Evolutionary conservation across 345 rosid genomes (phyloP).

Genomic region (Sonneratia caseolaris): DNA sequence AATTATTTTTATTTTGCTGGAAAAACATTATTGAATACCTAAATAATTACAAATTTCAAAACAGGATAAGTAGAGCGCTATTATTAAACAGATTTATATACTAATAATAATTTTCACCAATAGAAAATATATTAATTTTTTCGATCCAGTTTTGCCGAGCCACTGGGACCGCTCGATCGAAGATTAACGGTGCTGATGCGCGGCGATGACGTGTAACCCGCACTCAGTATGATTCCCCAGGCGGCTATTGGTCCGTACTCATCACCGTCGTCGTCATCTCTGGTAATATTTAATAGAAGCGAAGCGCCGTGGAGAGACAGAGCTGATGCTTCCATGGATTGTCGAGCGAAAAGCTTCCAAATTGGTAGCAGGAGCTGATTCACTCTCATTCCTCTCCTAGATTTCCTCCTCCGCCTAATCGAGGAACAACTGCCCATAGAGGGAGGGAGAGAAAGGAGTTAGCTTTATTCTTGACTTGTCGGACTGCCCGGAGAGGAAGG

Average conservation of each 20-base stretch:
- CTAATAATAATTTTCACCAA: neutral
- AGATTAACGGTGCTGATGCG: constrained; percentile 15
- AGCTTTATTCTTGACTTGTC: too few species aligned
- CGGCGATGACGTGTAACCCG: constrained; percentile 17
- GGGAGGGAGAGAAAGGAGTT: too few species aligned
- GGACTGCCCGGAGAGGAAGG: neutral
- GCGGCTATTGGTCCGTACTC: neutral
- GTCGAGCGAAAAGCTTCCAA: neutral
- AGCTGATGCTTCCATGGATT: neutral
- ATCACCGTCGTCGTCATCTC: neutral
- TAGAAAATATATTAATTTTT: neutral
- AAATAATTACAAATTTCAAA: too few species aligned
- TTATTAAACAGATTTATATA: neutral
- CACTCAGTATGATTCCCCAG: neutral
- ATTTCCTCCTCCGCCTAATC: neutral
- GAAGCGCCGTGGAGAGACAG: neutral
- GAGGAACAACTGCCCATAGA: neutral
- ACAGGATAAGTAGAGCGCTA: too few species aligned
- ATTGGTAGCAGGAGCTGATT: neutral
- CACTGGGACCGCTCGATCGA: constrained; percentile 13
- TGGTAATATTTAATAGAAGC: neutral
- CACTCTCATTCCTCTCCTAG: neutral
- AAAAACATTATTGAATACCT: too few species aligned
- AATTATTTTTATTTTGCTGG: too few species aligned
- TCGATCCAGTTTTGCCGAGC: neutral